These are phyloP conservation scores for Aureobasidium melanogenum DNA, from an alignment of 2,329 filamentous ascomycete genomes.

Conservation along the genomic window DNA sequence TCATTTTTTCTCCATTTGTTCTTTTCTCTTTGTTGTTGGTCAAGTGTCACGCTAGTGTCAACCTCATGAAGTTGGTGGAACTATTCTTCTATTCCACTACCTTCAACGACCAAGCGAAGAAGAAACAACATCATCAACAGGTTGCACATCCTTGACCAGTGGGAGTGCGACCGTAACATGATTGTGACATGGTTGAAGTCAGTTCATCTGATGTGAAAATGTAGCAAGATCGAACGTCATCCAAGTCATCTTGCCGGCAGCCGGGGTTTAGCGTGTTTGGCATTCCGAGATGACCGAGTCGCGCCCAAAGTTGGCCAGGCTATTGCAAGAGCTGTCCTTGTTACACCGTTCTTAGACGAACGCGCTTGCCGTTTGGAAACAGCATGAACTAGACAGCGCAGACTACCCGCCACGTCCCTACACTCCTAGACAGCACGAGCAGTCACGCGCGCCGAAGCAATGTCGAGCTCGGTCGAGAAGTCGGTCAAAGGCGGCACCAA, in stretches of 20 bases:
- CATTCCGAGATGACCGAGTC: slow-evolving; percentile 4
- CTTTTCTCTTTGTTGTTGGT: neutral
- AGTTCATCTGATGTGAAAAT: neutral
- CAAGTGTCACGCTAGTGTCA: neutral
- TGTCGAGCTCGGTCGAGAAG: slow-evolving; percentile 93
- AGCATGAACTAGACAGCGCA: neutral
- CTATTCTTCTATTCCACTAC: slow-evolving; percentile 15
- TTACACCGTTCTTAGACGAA: neutral
- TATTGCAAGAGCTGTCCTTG: neutral
- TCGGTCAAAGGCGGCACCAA: slow-evolving; percentile 98
- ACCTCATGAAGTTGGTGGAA: slow-evolving; percentile 16
- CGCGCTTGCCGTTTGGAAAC: neutral
- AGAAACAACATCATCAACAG: slow-evolving; percentile 22
- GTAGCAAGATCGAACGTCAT: neutral
- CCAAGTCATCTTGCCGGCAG: no score
- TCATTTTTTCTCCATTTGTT: neutral
- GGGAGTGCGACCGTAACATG: slow-evolving; percentile 25
- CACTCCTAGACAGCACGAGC: neutral
- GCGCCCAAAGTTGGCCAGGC: neutral
- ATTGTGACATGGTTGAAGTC: slow-evolving; percentile 16
- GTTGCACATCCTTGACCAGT: slow-evolving; percentile 20
- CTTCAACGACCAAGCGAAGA: slow-evolving; percentile 23
- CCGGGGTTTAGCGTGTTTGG: slow-evolving; percentile 2
- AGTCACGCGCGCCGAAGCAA: slow-evolving; percentile 28
- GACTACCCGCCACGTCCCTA: neutral